phyloP scores from a whole-genome alignment of 495 filamentous ascomycete genomes.

The Podospora australis region DNA sequence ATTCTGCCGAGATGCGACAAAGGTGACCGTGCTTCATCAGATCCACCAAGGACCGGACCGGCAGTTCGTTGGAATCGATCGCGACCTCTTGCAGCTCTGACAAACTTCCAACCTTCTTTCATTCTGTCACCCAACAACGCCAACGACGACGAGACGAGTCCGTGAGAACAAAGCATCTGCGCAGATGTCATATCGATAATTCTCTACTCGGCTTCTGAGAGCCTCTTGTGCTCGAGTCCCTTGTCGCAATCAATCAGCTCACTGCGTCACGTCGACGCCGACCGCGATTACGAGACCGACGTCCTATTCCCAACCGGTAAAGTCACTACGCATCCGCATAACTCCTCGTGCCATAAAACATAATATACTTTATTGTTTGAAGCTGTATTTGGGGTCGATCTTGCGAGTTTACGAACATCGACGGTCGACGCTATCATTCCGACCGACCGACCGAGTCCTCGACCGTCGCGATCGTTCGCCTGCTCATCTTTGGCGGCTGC shows the following conservation, averaged over 20 bases:
- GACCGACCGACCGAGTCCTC: not conserved
- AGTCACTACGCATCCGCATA: not conserved
- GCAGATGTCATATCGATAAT: not conserved
- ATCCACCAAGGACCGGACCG: not conserved
- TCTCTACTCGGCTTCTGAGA: not conserved
- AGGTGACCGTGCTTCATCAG: conserved; percentile 2
- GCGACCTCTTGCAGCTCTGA: not conserved
- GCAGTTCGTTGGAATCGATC: too few species aligned
- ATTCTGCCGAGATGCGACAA: conserved; percentile 12
- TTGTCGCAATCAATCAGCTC: not conserved
- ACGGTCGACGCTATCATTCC: not conserved
- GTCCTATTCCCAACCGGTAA: not conserved
- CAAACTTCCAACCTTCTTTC: not conserved
- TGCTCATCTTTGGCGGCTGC: not conserved
- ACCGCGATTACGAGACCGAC: not conserved
- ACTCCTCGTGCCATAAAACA: not conserved
- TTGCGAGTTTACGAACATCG: too few species aligned
- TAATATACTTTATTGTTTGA: conserved; percentile 1
- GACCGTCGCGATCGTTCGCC: not conserved
- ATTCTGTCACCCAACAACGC: not conserved
- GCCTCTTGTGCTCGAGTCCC: not conserved
- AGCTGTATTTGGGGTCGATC: too few species aligned
- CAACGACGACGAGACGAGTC: not conserved
- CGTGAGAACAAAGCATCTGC: too few species aligned
- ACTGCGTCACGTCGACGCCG: not conserved